Conservation (phyloP, 202 grass and related monocot genomes). For the Zizania palustris region DNA sequence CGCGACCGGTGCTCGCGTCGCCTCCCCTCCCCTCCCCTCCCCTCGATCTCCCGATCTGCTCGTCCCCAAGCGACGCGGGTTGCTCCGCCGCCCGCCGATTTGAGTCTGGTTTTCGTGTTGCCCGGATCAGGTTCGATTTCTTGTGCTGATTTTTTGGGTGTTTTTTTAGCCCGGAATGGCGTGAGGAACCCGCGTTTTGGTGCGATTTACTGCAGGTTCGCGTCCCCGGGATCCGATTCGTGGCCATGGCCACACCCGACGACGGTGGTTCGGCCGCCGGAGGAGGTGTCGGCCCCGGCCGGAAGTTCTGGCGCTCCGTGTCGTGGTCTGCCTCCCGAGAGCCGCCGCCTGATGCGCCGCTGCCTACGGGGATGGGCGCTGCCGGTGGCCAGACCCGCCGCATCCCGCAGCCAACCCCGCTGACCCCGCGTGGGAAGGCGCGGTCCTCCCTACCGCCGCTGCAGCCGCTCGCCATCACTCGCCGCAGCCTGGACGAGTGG, state of each 20-base stretch:
- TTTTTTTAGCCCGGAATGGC: conserved; percentile 23
- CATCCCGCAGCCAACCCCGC: conserved; percentile 54
- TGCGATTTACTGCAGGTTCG: not conserved
- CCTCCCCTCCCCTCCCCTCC: too few relatives aligned
- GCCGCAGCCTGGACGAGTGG: conserved; percentile 87
- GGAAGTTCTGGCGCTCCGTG: conserved; percentile 84
- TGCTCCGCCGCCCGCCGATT: conserved; percentile 9
- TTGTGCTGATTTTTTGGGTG: not conserved
- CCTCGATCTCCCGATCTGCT: conserved; percentile 45
- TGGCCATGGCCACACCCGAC: conserved; percentile 57
- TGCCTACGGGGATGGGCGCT: conserved; percentile 5
- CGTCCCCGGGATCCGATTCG: conserved; percentile 15
- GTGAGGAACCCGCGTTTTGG: conserved; percentile 23
- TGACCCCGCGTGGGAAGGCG: conserved; percentile 76
- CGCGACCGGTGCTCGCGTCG: conserved; percentile 16
- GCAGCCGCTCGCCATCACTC: conserved; percentile 84
- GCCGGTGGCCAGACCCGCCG: conserved; percentile 35
- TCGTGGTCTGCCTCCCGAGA: conserved; percentile 84
- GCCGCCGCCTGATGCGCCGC: conserved; percentile 28
- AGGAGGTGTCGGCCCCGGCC: conserved; percentile 30
- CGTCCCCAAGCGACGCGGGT: conserved; percentile 12
- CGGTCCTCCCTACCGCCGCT: conserved; percentile 75
- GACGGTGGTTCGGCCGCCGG: conserved; percentile 40
- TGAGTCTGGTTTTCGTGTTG: not conserved
- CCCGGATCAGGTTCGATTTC: conserved; percentile 38